Evolutionary conservation across 1,284 basidiomycete species (phyloP).

Genomic region (Apiotrichum siamense): DNA sequence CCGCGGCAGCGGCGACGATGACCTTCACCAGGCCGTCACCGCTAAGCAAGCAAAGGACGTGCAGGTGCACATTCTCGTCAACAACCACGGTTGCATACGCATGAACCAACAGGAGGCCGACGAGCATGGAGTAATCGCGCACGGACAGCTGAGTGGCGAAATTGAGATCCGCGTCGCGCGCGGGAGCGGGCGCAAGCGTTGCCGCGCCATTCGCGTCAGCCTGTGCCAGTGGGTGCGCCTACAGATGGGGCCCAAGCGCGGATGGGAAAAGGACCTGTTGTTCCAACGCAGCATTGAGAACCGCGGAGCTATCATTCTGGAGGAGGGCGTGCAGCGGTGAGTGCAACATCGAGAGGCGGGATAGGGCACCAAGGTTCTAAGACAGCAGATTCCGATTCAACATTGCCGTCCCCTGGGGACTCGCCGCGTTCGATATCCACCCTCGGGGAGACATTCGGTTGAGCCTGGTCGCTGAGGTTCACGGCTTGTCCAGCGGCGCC

Average conservation of each 20-base stretch:
- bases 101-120: too few relatives aligned
- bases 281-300: slow-evolving; percentile 25
- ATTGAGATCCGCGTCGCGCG: slow-evolving; percentile 25
- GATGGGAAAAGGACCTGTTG: slow-evolving; percentile 28
- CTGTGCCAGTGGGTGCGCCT: slow-evolving; percentile 18
- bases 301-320: slow-evolving; percentile 22
- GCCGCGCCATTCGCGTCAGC: slow-evolving; percentile 30
- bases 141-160: slow-evolving; percentile 22
- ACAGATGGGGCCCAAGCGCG: slow-evolving; percentile 22
- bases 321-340: slow-evolving; percentile 27
- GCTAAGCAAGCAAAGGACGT: too few relatives aligned
- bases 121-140: too few relatives aligned
- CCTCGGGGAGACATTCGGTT: slow-evolving; percentile 18
- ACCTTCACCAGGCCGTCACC: too few relatives aligned
- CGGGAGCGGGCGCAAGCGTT: slow-evolving; percentile 19
- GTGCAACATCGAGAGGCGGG: too few relatives aligned
- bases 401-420: slow-evolving; percentile 22
- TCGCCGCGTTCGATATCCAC: slow-evolving; percentile 26
- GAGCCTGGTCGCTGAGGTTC: slow-evolving; percentile 21
- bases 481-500: slow-evolving; percentile 9
- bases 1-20: too few relatives aligned
- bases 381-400: slow-evolving; percentile 24
- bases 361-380: background rate
- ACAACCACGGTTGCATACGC: too few relatives aligned
- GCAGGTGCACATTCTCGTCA: too few relatives aligned